Conservation (phyloP, 176 grass and related monocot genomes). For the Tillandsia leiboldiana region DNA sequence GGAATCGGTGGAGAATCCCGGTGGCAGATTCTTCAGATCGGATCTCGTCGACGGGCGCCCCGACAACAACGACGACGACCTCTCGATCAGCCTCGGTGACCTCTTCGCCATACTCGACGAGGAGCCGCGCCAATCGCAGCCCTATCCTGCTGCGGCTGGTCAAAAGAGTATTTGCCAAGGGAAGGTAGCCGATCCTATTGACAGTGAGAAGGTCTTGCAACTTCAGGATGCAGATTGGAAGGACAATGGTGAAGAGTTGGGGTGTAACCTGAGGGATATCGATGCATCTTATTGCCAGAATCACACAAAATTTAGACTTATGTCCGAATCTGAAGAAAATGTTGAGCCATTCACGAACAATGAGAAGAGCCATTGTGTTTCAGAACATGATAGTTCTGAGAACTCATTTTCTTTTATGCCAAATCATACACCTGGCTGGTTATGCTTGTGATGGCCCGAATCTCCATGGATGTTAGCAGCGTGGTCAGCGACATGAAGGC, state of each 20-base stretch:
- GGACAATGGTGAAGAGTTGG: constrained; percentile 10
- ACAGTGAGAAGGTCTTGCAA: constrained; percentile 28
- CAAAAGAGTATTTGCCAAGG: constrained; percentile 16
- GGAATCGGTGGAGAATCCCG: background rate
- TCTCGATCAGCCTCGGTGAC: constrained; percentile 45
- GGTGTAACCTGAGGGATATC: constrained; percentile 26
- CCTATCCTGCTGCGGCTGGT: constrained; percentile 23
- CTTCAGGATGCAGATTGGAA: constrained; percentile 24
- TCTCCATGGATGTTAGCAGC: no score
- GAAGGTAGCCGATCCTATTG: background rate
- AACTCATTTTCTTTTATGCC: background rate
- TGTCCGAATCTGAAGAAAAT: constrained; percentile 11
- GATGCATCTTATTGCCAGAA: constrained; percentile 23
- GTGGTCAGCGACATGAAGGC: no score
- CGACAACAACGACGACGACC: constrained; percentile 37
- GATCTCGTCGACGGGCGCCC: background rate
- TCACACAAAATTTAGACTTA: constrained; percentile 22
- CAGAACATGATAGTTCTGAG: background rate
- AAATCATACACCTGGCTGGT: constrained; percentile 5
- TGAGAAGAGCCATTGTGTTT: constrained; percentile 19
- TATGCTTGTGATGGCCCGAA: no score
- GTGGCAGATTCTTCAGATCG: background rate
- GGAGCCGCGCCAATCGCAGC: constrained; percentile 6
- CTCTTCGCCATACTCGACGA: constrained; percentile 49
- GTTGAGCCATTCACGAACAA: constrained; percentile 14